Evolutionary conservation across 331 rosid species (phyloP).

Genomic region (Dryas integrifolia): DNA sequence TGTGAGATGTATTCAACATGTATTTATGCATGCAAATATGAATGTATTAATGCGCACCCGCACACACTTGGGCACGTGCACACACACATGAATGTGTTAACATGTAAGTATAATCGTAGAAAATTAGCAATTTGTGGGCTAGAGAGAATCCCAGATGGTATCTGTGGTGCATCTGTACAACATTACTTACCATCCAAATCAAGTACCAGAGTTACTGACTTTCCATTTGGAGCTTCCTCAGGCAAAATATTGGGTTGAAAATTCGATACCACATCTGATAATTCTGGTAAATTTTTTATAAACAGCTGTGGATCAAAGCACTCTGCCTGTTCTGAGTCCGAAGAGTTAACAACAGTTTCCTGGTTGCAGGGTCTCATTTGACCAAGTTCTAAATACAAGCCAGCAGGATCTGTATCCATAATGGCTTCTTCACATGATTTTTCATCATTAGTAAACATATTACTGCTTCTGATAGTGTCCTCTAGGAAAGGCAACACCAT

Average conservation of each 20-base stretch:
- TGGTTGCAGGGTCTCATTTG: conserved; percentile 68
- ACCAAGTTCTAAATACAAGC: conserved; percentile 64
- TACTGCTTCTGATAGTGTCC: conserved; percentile 54
- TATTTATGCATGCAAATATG: neutral
- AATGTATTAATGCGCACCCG: neutral
- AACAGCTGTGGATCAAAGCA: conserved; percentile 86
- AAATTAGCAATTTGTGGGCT: neutral
- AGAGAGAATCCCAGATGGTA: neutral
- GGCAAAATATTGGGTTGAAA: conserved; percentile 53
- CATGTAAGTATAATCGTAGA: neutral
- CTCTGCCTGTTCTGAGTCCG: conserved; percentile 63
- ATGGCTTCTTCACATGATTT: conserved; percentile 50
- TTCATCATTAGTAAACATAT: conserved; percentile 36
- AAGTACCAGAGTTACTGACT: conserved; percentile 75
- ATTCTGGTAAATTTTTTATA: conserved; percentile 78
- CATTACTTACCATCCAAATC: conserved; percentile 92
- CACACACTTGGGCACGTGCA: neutral
- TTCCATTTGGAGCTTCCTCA: conserved; percentile 53
- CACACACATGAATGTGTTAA: neutral
- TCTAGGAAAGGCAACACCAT: conserved; percentile 77
- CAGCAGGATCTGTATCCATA: conserved; percentile 46
- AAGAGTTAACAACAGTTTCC: conserved; percentile 51
- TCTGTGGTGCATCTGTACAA: neutral
- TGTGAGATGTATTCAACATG: neutral
- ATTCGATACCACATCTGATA: conserved; percentile 68